Evolutionary conservation across 208 protist genomes (phyloP).

Genomic region (Entamoeba moshkovskii): DNA sequence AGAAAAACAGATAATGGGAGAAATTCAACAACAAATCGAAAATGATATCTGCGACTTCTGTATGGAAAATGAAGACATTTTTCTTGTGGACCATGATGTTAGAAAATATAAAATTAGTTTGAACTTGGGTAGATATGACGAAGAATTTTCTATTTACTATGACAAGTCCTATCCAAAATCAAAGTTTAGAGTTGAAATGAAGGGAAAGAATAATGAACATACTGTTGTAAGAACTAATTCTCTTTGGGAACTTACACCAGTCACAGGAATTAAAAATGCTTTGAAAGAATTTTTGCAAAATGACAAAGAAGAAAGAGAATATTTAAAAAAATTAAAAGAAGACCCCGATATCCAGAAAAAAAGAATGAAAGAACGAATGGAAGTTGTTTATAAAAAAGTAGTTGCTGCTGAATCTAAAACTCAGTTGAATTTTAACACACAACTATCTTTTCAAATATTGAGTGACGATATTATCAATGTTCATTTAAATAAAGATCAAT

Average conservation of each 20-base stretch:
- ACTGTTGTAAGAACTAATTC: background rate
- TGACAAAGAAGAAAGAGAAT: background rate
- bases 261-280: background rate
- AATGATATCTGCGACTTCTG: too few species aligned
- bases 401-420: background rate
- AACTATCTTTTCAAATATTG: background rate
- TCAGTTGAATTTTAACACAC: background rate
- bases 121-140: too few species aligned
- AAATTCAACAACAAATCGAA: too few species aligned
- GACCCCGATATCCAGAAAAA: background rate
- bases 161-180: too few species aligned
- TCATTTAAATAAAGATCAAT: background rate
- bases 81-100: too few species aligned
- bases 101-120: too few species aligned
- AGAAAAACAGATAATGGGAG: too few species aligned
- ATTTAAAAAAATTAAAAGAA: background rate
- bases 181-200: background rate
- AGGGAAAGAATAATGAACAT: background rate
- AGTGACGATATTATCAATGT: background rate
- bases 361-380: background rate
- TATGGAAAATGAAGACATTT: too few species aligned
- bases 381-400: background rate
- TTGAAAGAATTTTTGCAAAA: background rate
- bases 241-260: background rate
- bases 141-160: too few species aligned